Evolutionary conservation across 768 basidiomycete species (phyloP), one percentile per base, ranked within the genome.

Genomic region (Trametes villosa): DNA sequence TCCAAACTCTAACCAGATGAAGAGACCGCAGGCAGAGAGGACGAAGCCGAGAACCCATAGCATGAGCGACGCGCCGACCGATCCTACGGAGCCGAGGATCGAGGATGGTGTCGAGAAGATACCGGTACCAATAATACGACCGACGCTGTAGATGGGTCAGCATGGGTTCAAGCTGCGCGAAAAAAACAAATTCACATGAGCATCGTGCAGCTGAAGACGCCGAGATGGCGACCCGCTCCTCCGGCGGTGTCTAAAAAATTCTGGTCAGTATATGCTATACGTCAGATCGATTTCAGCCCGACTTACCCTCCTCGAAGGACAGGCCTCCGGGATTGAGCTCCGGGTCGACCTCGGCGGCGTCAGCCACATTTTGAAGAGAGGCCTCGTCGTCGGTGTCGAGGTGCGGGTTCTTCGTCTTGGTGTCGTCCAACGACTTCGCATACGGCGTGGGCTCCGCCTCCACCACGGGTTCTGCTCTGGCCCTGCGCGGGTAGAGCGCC

Each of bases 221-320:
- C 83, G 0, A 84, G 72, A 65, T 85, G 83, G 44, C 83, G 77
- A 3, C 83, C 83, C 70, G 84, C 81, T 11, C 83, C 83, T 24
- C 83, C 84, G 9, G 81, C 80, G 4, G 77, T 71, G 57, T 78
- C 83, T 82, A 50, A 36, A 38, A 24, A 12, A n/a, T n/a, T n/a
- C n/a, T n/a, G n/a, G 13, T 52, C 36, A 52, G 36, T 18, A n/a
- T n/a, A n/a, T n/a, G 27, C 6, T 12, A 24, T 24, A 27, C 22
- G 22, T 13, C 12, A 9, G 5, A 9, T 12, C 4, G 3, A 22
- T 3, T 24, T 9, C 3, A n/a, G 26, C 22, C 4, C 24, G 9
- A 41, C 49, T 22, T 22, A 46, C 62, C 62, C 74, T 85, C 83
- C 42, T 81, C 80, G 34, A 81, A 76, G 0, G 79, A 77, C 52